phyloP scores from a whole-genome alignment of 306 rosid genomes.

The Canavalia ensiformis region DNA sequence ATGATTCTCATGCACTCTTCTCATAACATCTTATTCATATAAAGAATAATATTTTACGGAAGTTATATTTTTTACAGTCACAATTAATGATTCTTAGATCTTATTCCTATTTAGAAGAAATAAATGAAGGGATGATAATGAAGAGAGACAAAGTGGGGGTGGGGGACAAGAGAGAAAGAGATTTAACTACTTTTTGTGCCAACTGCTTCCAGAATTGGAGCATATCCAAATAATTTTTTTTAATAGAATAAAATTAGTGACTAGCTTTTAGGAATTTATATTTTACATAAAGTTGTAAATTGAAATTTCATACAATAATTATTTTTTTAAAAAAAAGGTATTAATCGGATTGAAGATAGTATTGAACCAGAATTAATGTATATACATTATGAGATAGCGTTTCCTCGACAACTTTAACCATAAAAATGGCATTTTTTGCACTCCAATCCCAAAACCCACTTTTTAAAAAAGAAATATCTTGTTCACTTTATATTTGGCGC shows the following conservation, averaged over 20 bases:
- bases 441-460: slow-evolving; percentile 57
- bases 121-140: background rate
- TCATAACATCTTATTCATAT: background rate
- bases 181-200: slow-evolving; percentile 11
- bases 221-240: background rate
- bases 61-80: background rate
- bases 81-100: background rate
- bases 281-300: background rate
- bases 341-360: slow-evolving; percentile 32
- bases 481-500: slow-evolving; percentile 52
- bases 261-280: background rate
- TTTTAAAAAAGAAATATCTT: slow-evolving; percentile 53
- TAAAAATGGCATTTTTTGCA: slow-evolving; percentile 44
- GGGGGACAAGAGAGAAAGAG: slow-evolving; percentile 26
- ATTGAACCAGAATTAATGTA: slow-evolving; percentile 32
- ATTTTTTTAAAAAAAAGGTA: background rate
- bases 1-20: slow-evolving; percentile 13
- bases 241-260: background rate
- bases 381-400: slow-evolving; percentile 27
- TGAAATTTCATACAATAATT: background rate
- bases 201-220: slow-evolving; percentile 47
- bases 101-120: background rate
- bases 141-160: background rate
- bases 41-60: background rate
- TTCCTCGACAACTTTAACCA: slow-evolving; percentile 46